These are phyloP conservation scores for Blastocystis sp. DNA, from an alignment of 352 stramenopile genomes.

Conservation along the genomic window DNA sequence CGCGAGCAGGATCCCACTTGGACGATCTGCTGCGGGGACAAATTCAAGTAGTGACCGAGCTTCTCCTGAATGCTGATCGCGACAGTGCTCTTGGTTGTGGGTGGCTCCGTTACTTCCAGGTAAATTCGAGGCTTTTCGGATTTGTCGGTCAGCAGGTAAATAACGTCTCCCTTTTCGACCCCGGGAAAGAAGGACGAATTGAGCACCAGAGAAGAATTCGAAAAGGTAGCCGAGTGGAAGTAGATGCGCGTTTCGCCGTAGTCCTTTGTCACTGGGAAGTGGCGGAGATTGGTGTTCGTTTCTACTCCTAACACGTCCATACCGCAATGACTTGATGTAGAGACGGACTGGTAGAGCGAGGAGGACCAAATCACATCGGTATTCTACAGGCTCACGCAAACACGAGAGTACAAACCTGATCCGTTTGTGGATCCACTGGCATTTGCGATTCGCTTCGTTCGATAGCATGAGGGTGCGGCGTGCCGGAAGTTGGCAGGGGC, in stretches of 20 bases:
- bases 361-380: conserved; percentile 22
- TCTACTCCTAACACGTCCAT: not conserved
- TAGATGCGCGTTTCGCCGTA: conserved; percentile 41
- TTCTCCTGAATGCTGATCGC: conserved; percentile 60
- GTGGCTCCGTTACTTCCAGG: conserved; percentile 13
- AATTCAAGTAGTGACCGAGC: conserved; percentile 19
- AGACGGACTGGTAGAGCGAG: conserved; percentile 28
- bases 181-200: conserved; percentile 37
- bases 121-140: conserved; percentile 13
- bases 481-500: not conserved
- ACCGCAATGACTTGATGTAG: not conserved
- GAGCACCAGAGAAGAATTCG: conserved; percentile 4
- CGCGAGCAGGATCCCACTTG: conserved; percentile 29
- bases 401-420: not conserved
- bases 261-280: not conserved
- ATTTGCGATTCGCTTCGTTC: not conserved
- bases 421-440: too few species aligned
- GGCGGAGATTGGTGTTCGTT: not conserved
- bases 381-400: not conserved
- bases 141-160: conserved; percentile 54
- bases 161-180: conserved; percentile 25
- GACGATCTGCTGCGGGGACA: conserved; percentile 27
- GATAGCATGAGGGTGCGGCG: not conserved
- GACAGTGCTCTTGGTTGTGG: conserved; percentile 1
- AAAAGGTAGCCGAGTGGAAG: conserved; percentile 64